These are phyloP conservation scores for Polychaeton citri DNA, from an alignment of 2,329 filamentous ascomycete species.

Conservation along the genomic window DNA sequence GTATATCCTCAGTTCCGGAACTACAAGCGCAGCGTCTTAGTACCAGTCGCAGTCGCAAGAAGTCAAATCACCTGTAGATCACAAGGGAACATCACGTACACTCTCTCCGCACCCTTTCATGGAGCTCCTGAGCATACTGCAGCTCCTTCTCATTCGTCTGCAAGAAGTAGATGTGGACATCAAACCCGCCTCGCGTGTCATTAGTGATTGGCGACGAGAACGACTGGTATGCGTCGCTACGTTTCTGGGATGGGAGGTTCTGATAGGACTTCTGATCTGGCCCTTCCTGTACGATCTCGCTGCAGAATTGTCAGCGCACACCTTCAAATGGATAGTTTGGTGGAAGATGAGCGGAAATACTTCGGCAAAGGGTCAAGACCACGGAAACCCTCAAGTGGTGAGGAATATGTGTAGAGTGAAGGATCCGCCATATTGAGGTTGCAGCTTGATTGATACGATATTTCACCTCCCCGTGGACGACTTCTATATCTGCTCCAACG, in stretches of 20 bases:
- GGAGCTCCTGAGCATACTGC: conserved; percentile 57
- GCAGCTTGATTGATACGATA: no score
- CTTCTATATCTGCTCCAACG: no score
- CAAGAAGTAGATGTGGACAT: conserved; percentile 76
- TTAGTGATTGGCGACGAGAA: conserved; percentile 59
- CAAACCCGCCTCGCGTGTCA: conserved; percentile 58
- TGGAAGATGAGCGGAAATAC: conserved; percentile 6
- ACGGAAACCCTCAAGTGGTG: conserved; percentile 40
- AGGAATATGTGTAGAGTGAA: conserved; percentile 41
- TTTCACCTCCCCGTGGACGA: no score
- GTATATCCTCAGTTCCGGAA: conserved; percentile 77
- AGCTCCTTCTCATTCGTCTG: conserved; percentile 47
- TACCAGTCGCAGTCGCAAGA: background rate
- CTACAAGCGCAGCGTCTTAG: conserved; percentile 27
- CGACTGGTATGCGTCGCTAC: conserved; percentile 53
- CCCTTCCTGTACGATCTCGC: conserved; percentile 23
- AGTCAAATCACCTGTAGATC: background rate
- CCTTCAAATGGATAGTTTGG: background rate
- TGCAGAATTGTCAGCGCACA: conserved; percentile 4
- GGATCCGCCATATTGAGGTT: conserved; percentile 39
- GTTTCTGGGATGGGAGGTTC: conserved; percentile 48
- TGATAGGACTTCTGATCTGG: conserved; percentile 66
- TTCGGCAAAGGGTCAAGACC: conserved; percentile 33
- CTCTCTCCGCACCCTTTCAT: conserved; percentile 66
- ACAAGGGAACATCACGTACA: conserved; percentile 35